These are phyloP conservation scores for Dioscorea alata DNA, from an alignment of 106 monocot species.

Conservation along the genomic window DNA sequence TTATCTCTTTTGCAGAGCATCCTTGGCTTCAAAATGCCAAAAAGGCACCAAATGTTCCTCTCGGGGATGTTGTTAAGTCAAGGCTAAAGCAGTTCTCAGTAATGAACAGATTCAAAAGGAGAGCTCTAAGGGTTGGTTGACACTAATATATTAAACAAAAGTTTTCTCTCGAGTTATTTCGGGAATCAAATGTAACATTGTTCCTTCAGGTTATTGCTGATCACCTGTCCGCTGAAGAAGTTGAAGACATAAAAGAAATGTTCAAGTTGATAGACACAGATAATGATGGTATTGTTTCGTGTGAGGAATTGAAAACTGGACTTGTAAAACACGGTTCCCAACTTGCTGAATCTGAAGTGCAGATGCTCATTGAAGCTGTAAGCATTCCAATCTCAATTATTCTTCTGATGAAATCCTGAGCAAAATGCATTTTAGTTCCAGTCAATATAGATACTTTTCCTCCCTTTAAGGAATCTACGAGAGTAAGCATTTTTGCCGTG, in stretches of 20 bases:
- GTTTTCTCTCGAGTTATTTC: not conserved
- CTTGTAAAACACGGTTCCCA: conserved; percentile 22
- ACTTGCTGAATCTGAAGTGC: conserved; percentile 45
- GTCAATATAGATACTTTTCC: not conserved
- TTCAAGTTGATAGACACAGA: conserved; percentile 42
- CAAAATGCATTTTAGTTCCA: not conserved
- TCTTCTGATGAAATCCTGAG: not conserved
- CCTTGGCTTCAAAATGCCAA: conserved; percentile 98
- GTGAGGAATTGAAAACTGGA: conserved; percentile 37
- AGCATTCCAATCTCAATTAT: not conserved
- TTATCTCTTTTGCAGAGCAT: conserved; percentile 53
- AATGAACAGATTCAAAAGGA: conserved; percentile 99
- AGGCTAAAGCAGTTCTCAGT: conserved; percentile 95
- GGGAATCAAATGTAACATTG: too few relatives aligned
- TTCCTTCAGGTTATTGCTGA: conserved; percentile 36
- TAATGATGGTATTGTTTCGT: conserved; percentile 38
- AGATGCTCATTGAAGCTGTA: conserved; percentile 48
- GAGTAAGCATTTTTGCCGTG: not conserved
- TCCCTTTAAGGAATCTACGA: not conserved
- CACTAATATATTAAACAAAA: not conserved
- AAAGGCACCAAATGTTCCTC: conserved; percentile 94
- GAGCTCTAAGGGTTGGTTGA: conserved; percentile 76
- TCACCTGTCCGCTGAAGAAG: conserved; percentile 38
- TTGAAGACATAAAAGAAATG: conserved; percentile 48
- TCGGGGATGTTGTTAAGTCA: conserved; percentile 97